Conservation (phyloP, 208 protist species). For the Trypanosomatidae sp. region DNA sequence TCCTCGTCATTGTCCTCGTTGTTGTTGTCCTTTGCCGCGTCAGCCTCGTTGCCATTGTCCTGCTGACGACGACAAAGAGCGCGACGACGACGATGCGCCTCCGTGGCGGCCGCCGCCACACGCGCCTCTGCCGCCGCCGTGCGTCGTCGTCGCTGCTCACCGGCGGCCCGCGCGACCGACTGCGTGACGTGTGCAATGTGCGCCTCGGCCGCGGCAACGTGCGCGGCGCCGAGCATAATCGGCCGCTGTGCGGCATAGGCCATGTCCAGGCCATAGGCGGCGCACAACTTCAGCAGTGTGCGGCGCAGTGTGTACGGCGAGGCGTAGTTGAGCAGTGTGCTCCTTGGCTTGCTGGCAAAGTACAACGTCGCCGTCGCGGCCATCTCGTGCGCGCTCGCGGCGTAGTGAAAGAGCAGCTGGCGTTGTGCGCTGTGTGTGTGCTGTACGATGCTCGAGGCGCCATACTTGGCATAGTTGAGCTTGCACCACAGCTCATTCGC, state of each 20-base stretch:
- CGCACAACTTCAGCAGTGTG: conserved; percentile 39
- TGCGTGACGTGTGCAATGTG: conserved; percentile 19
- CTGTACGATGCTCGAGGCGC: conserved; percentile 45
- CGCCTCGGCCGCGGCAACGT: conserved; percentile 55
- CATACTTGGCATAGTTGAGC: conserved; percentile 76
- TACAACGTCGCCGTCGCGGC: conserved; percentile 66
- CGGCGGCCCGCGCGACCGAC: conserved; percentile 23
- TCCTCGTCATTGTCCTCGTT: too few relatives aligned
- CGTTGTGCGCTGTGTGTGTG: conserved; percentile 58
- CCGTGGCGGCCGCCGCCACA: conserved; percentile 26
- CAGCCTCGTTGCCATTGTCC: too few relatives aligned
- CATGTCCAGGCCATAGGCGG: conserved; percentile 48
- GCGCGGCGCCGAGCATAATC: conserved; percentile 24
- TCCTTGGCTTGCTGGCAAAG: conserved; percentile 69
- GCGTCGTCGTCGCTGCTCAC: conserved; percentile 29
- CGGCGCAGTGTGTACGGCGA: conserved; percentile 69
- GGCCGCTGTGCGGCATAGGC: conserved; percentile 51
- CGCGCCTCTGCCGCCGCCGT: conserved; percentile 7
- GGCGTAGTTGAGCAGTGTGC: conserved; percentile 57
- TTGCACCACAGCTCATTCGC: conserved; percentile 62
- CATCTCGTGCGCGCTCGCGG: conserved; percentile 41
- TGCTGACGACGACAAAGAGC: too few relatives aligned
- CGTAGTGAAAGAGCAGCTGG: conserved; percentile 64
- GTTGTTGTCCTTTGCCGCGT: too few relatives aligned
- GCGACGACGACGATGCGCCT: conserved; percentile 17